Evolutionary conservation across 202 grass and related monocot species (phyloP), one percentile per base, ranked within the genome.

Genomic region (Cymbopogon flexuosus): DNA sequence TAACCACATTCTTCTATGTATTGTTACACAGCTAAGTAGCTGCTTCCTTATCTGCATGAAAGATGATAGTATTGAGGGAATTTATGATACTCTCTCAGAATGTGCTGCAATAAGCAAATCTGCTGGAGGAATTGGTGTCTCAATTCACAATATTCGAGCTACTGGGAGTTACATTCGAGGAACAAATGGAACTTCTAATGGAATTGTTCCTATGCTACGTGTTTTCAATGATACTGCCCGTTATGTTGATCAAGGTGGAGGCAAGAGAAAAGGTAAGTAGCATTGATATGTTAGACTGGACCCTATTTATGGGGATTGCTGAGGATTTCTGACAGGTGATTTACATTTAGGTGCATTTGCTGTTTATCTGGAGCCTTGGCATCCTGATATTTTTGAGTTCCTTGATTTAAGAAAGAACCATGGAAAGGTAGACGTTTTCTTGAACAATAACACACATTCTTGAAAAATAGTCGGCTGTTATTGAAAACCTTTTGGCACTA

Each of bases 1-100:
- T 22, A 79, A 33, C 59, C 23, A 37, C 47, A 68, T 80, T 18
- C 60, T 74, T 66, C 7, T 87, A 24, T 64, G 68, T 19, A 76
- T 35, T 27, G 18, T 81, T 84, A 70, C 76, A 49, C 82, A 98
- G 95, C 45, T 98, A 60, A 98, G 95, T 14, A 98, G 95, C 72
- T 98, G 95, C 60, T 98, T 98, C 74, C 90, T 99, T 34, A 80
- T 99, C 61, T 99, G 90, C 90, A 99, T 99, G 96, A 99, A 96
- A 93, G 92, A 99, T 47, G 92, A 96, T 57, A 93, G 92, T 75
- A 99, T 99, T 1, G 92, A 99, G 78, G 96, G 96, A 24, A 96
- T 99, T 34, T 99, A 99, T 90, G 96, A 99, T 51, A 96, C 96
- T 31, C 77, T 99, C 10, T 91, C 91, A 49, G 96, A 99, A 73